Conservation (phyloP, 2,329 filamentous ascomycete genomes). For the Cladosporium phlei region DNA sequence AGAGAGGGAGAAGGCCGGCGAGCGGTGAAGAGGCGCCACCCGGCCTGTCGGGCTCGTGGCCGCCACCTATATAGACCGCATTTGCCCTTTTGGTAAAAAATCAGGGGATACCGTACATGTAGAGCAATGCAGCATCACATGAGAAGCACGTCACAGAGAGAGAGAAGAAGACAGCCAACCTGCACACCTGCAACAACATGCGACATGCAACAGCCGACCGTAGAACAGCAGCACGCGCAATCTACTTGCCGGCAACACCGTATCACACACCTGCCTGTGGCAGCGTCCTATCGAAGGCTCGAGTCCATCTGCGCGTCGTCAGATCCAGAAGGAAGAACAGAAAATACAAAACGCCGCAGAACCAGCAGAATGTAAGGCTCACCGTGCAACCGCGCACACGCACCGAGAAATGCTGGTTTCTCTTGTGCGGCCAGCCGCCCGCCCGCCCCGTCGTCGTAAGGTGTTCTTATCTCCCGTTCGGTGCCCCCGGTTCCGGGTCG, state of each 20-base stretch:
- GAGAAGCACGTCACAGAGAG: constrained; percentile 4
- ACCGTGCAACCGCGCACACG: constrained; percentile 11
- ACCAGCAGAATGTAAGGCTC: constrained; percentile 13
- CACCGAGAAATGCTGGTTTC: no score
- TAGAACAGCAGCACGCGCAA: constrained; percentile 2
- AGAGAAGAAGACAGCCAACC: no score
- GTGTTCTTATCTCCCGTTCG: no score
- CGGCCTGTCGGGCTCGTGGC: not conserved
- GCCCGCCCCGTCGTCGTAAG: no score
- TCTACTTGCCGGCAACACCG: not conserved
- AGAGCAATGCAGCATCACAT: no score
- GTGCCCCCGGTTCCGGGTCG: no score
- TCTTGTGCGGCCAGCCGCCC: no score
- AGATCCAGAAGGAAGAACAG: constrained; percentile 1
- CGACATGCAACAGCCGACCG: no score
- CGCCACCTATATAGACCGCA: constrained; percentile 7
- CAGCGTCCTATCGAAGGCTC: constrained; percentile 9
- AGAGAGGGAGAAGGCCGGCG: no score
- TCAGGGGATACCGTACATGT: not conserved
- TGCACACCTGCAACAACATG: no score
- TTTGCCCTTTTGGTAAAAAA: constrained; percentile 7
- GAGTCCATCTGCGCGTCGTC: constrained; percentile 7
- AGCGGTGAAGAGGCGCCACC: constrained; percentile 8
- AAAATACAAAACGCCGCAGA: no score
- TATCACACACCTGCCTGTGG: constrained; percentile 5